A percentile compares a stretch with the other conserved stretches of the same genome.
Conservation (phyloP, 331 rosid species). For the Acacia pycnantha region DNA sequence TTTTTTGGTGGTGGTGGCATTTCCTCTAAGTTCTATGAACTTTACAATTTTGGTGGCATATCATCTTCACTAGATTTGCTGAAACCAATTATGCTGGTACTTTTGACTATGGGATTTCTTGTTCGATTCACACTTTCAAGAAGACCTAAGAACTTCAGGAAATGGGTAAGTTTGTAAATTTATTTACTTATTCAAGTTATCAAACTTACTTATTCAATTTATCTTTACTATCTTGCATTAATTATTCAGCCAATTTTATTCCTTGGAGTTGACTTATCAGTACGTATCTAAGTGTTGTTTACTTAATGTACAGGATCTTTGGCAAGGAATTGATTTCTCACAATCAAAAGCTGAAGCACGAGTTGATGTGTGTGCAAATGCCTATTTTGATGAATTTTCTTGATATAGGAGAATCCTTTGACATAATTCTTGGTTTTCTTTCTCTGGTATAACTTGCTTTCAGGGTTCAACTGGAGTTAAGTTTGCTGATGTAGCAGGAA, state of each 20-base stretch:
- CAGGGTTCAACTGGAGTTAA: slow-evolving; percentile 97
- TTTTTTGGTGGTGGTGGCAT: slow-evolving; percentile 65
- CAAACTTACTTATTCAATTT: neutral
- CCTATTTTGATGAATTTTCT: neutral
- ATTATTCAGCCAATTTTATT: neutral
- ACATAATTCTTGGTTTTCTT: slow-evolving; percentile 15
- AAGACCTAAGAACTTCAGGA: slow-evolving; percentile 95
- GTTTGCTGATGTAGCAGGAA: slow-evolving; percentile 94
- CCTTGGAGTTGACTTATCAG: neutral
- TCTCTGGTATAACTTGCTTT: slow-evolving; percentile 35
- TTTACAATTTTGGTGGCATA: slow-evolving; percentile 76
- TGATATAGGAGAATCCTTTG: neutral
- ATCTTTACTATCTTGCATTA: neutral
- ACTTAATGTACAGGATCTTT: slow-evolving; percentile 71
- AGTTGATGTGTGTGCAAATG: slow-evolving; percentile 62
- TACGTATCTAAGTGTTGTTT: slow-evolving; percentile 7
- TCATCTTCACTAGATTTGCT: slow-evolving; percentile 65
- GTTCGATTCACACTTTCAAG: slow-evolving; percentile 95
- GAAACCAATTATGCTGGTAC: slow-evolving; percentile 58
- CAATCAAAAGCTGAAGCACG: slow-evolving; percentile 99
- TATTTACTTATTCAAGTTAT: neutral
- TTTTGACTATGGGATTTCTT: slow-evolving; percentile 92
- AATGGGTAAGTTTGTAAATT: slow-evolving; percentile 49
- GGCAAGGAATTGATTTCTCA: slow-evolving; percentile 99
- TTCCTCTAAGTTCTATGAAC: slow-evolving; percentile 56